Evolutionary conservation across 2,329 filamentous ascomycete species (phyloP), one percentile per base, ranked within the genome.

Genomic region (Colletotrichum sp.): DNA sequence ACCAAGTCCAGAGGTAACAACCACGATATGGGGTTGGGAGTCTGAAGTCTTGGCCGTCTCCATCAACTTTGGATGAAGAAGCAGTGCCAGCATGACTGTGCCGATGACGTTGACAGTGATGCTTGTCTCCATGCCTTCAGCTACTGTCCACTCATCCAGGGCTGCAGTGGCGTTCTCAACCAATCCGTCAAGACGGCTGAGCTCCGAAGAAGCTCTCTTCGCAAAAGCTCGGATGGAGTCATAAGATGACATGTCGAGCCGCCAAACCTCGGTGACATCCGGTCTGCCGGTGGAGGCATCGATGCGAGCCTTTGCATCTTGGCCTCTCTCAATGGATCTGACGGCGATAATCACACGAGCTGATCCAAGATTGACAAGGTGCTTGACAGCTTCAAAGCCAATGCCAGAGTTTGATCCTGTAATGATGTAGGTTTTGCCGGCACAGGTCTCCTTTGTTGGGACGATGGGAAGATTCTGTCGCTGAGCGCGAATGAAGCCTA

Each of bases 121-220:
- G 1, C 84, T 88, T 28, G 79, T 83, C 79, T 92, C 91, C 48
- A 88, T 86, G 4, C 85, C 88, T 67, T 89, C 88, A 5, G 81
- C 81, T 0, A 81, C 28, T 1, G 78, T 64, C 66, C 82, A 88
- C 0, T 80, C 72, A 4, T 18, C 28, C 0, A 83, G 84, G 2
- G 83, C 83, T 5, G 91, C 78, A 2, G 87, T 82, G 4, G 84
- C 83, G 48, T 85, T 90, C 64, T 84, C 81, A 24, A 89, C 79
- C 26, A 52, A 13, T 21, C 43, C 43, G 43, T 52, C 43, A 21
- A 52, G 18, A 21, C 43, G n/a, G n/a, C 6, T 13, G n/a, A 52
- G 43, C 43, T 52, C 43, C 43, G 10, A 52, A 21, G 43, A 52
- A 3, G 43, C 43, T 52, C 6, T 52, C n/a, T 52, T 52, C 3